phyloP scores from a whole-genome alignment of 306 rosid species.

The Trifolium pratense region DNA sequence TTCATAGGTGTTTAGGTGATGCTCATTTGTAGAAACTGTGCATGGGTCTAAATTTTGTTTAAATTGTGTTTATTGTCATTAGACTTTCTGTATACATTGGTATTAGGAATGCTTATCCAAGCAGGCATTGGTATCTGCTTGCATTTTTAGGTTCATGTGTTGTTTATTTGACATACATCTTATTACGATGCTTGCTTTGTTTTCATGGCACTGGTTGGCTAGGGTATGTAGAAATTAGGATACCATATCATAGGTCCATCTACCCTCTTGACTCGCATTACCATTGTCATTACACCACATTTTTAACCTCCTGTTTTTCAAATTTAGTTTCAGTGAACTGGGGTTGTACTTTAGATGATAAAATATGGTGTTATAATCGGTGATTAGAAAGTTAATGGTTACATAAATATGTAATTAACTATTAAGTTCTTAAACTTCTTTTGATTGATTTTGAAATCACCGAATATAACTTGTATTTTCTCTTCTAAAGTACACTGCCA shows the following conservation, averaged over 20 bases:
- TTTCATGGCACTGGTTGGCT: slow-evolving; percentile 53
- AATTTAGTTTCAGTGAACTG: background rate
- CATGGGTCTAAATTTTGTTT: slow-evolving; percentile 66
- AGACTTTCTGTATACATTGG: slow-evolving; percentile 55
- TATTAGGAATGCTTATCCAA: slow-evolving; percentile 61
- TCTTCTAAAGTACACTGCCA: slow-evolving; percentile 12
- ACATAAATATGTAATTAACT: background rate
- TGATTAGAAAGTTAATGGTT: slow-evolving; percentile 11
- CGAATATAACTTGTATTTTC: slow-evolving; percentile 12
- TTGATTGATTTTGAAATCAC: slow-evolving; percentile 11
- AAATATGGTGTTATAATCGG: slow-evolving; percentile 18
- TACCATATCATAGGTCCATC: slow-evolving; percentile 47
- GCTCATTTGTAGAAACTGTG: slow-evolving; percentile 61
- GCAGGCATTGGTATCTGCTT: slow-evolving; percentile 40
- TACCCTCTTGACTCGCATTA: slow-evolving; percentile 45
- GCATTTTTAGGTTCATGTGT: slow-evolving; percentile 45
- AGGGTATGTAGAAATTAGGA: slow-evolving; percentile 46
- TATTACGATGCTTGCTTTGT: slow-evolving; percentile 41
- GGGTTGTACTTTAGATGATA: slow-evolving; percentile 9
- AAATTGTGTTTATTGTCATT: slow-evolving; percentile 53
- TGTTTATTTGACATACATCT: slow-evolving; percentile 51
- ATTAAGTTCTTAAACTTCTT: background rate
- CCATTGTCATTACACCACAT: slow-evolving; percentile 55
- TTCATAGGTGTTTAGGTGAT: slow-evolving; percentile 53
- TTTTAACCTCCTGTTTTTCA: slow-evolving; percentile 10